Evolutionary conservation across 345 rosid genomes (phyloP).

Genomic region (Mangifera indica): DNA sequence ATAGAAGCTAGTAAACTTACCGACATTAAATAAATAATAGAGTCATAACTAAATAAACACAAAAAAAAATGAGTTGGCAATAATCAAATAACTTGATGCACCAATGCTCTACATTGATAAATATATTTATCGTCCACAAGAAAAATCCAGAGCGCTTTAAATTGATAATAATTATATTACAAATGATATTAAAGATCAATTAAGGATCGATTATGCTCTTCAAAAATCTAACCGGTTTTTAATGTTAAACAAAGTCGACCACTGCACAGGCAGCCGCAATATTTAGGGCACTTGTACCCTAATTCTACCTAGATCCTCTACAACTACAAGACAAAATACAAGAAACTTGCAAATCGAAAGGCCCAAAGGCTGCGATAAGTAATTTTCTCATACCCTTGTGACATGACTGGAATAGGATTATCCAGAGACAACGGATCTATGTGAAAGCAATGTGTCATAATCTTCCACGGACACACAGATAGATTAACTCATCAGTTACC

Average conservation of each 20-base stretch:
- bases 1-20: not conserved
- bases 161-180: not conserved
- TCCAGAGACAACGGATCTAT: slow-evolving; percentile 4
- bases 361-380: not conserved
- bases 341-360: not conserved
- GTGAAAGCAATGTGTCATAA: slow-evolving; percentile 16
- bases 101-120: no score
- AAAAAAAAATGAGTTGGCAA: not conserved
- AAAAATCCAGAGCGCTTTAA: not conserved
- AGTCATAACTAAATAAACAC: not conserved
- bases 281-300: slow-evolving; percentile 13
- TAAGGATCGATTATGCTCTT: not conserved
- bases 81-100: no score
- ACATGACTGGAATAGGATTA: slow-evolving; percentile 2
- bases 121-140: no score
- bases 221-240: no score
- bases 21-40: not conserved
- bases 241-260: not conserved
- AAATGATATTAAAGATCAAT: not conserved
- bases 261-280: slow-evolving; percentile 17
- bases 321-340: not conserved
- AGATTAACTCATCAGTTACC: not conserved
- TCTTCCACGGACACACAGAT: not conserved
- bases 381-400: not conserved
- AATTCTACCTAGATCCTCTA: not conserved